These are phyloP conservation scores for Escovopsis sp. DNA, from an alignment of 2,329 filamentous ascomycete species.

Conservation along the genomic window DNA sequence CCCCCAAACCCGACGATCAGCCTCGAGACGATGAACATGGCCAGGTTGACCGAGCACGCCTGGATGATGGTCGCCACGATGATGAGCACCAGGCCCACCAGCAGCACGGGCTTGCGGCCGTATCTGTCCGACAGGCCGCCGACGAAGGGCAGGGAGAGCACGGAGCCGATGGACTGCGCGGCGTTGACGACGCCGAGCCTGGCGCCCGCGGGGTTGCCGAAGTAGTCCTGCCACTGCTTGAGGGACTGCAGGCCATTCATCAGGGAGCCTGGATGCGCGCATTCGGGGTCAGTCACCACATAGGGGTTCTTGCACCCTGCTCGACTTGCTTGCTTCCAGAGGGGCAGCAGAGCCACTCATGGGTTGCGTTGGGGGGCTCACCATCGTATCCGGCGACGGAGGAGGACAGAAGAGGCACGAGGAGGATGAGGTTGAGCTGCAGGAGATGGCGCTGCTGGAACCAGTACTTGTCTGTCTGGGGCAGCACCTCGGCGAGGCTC, in stretches of 20 bases:
- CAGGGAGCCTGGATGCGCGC: constrained; percentile 24
- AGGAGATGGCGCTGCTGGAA: constrained; percentile 20
- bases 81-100: constrained; percentile 21
- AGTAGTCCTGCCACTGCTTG: constrained; percentile 40
- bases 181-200: constrained; percentile 37
- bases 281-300: too few relatives aligned
- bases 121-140: constrained; percentile 22
- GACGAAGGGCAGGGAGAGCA: constrained; percentile 28
- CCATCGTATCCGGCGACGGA: neutral
- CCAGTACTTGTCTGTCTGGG: constrained; percentile 22
- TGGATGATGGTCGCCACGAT: constrained; percentile 27
- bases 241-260: constrained; percentile 44
- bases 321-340: too few relatives aligned
- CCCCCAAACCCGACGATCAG: constrained; percentile 40
- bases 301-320: too few relatives aligned
- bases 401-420: constrained; percentile 18
- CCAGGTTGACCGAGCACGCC: constrained; percentile 17
- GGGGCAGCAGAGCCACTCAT: too few relatives aligned
- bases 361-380: neutral
- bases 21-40: constrained; percentile 39
- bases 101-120: constrained; percentile 13
- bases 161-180: constrained; percentile 37
- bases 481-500: constrained; percentile 19
- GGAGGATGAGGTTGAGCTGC: constrained; percentile 27
- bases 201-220: constrained; percentile 36